Evolutionary conservation across 768 basidiomycete genomes (phyloP).

Genomic region (Pisolithus orientalis): DNA sequence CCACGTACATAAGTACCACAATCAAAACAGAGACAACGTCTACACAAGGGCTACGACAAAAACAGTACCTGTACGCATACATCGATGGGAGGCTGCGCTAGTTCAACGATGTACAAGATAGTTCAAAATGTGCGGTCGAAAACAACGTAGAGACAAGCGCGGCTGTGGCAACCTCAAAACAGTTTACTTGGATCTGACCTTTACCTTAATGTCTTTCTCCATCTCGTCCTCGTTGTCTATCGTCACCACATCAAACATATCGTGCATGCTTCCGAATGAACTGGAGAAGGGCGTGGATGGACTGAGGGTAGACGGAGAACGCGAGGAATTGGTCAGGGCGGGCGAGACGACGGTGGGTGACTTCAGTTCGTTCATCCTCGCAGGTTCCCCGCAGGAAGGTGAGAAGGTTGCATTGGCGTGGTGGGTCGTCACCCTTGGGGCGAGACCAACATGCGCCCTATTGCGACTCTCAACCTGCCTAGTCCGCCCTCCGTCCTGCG

Average conservation of each 20-base stretch:
- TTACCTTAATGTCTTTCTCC: slow-evolving; percentile 21
- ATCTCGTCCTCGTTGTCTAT: slow-evolving; percentile 16
- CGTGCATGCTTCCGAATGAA: slow-evolving; percentile 36
- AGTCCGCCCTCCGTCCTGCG: slow-evolving; percentile 11
- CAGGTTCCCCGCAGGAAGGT: slow-evolving; percentile 11
- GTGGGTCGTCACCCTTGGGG: slow-evolving; percentile 6
- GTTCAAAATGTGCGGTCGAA: too few relatives aligned
- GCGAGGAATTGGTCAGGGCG: slow-evolving; percentile 60
- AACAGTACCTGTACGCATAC: too few relatives aligned
- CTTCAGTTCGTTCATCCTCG: slow-evolving; percentile 24
- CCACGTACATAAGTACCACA: too few relatives aligned
- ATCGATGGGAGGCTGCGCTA: too few relatives aligned
- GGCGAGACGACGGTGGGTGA: slow-evolving; percentile 61
- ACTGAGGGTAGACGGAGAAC: slow-evolving; percentile 60
- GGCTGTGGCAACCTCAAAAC: not conserved
- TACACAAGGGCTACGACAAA: too few relatives aligned
- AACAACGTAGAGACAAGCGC: too few relatives aligned
- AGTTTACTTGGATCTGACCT: slow-evolving; percentile 12
- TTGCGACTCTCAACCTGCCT: not conserved
- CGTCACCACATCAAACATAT: slow-evolving; percentile 24
- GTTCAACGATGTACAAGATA: too few relatives aligned
- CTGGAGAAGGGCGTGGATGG: slow-evolving; percentile 70
- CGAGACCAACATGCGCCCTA: slow-evolving; percentile 4
- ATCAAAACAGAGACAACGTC: too few relatives aligned
- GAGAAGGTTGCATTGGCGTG: slow-evolving; percentile 6